phyloP scores from a whole-genome alignment of 2,329 filamentous ascomycete species.

The Blastomyces gilchristii region DNA sequence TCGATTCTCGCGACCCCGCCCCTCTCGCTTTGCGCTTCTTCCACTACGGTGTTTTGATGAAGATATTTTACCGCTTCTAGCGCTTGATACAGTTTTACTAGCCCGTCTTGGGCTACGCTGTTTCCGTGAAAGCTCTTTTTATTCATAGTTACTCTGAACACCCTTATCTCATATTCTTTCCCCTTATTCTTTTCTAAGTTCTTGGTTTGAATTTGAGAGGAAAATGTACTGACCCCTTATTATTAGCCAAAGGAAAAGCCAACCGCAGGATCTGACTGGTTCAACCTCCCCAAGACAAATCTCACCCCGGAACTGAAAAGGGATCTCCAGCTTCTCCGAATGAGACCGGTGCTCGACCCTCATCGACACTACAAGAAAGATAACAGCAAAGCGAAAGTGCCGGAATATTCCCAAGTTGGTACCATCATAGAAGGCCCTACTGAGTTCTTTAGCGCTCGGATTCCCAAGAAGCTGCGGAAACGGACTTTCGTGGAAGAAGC shows the following conservation, averaged over 20 bases:
- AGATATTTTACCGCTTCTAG: constrained; percentile 54
- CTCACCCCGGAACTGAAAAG: constrained; percentile 77
- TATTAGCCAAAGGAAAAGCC: constrained; percentile 40
- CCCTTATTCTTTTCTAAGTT: constrained; percentile 5
- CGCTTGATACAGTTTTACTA: constrained; percentile 61
- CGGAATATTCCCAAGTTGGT: constrained; percentile 80
- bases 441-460: constrained; percentile 70
- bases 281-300: constrained; percentile 72
- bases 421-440: constrained; percentile 80
- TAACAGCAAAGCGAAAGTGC: constrained; percentile 56
- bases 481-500: constrained; percentile 78
- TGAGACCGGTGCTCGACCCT: constrained; percentile 79
- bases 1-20: constrained; percentile 6
- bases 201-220: background rate
- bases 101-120: constrained; percentile 70
- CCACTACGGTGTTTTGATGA: constrained; percentile 54
- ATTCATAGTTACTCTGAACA: constrained; percentile 65
- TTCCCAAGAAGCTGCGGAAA: constrained; percentile 81
- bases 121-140: constrained; percentile 56
- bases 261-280: constrained; percentile 76
- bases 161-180: constrained; percentile 17
- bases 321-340: constrained; percentile 78
- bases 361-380: constrained; percentile 90
- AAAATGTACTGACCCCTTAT: constrained; percentile 12
- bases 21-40: constrained; percentile 12